These are phyloP conservation scores for Kodamaea derodonti DNA, from an alignment of 1,139 yeast genomes.

Conservation along the genomic window DNA sequence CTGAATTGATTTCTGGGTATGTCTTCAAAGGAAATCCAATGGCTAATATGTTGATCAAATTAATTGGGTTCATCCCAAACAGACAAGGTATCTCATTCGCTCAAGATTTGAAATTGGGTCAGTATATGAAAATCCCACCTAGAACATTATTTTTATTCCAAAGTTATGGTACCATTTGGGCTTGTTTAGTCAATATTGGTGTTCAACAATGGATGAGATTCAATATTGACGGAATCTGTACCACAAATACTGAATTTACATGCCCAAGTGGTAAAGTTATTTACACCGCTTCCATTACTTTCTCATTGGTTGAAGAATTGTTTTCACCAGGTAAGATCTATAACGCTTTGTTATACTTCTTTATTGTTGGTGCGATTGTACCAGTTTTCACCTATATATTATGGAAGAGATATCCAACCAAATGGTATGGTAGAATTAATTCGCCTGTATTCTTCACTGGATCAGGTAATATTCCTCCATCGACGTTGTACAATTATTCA, in stretches of 20 bases:
- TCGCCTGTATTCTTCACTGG: constrained; percentile 50
- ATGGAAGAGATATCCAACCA: constrained; percentile 18
- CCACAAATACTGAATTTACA: constrained; percentile 14
- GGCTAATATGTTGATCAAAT: constrained; percentile 31
- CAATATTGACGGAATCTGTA: constrained; percentile 14
- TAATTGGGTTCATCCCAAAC: constrained; percentile 28
- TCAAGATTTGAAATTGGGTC: constrained; percentile 15
- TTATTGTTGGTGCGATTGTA: constrained; percentile 42
- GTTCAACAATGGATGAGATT: constrained; percentile 22
- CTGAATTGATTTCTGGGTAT: constrained; percentile 33
- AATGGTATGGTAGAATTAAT: constrained; percentile 24
- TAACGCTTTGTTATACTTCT: constrained; percentile 37
- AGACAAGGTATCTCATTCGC: constrained; percentile 14
- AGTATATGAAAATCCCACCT: constrained; percentile 18
- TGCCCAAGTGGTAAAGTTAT: constrained; percentile 17
- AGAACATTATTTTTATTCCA: constrained; percentile 14
- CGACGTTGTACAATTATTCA: constrained; percentile 48
- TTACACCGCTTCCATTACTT: constrained; percentile 14
- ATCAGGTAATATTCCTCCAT: constrained; percentile 50
- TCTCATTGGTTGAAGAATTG: constrained; percentile 24
- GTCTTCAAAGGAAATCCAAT: constrained; percentile 30
- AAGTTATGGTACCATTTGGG: constrained; percentile 20
- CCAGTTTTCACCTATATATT: constrained; percentile 31
- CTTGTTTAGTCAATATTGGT: constrained; percentile 34
- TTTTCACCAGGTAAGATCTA: constrained; percentile 38